Percentiles rank a stretch among this genome's conserved stretches.
Conservation (phyloP, 331 rosid species). For the Acacia pycnantha region DNA sequence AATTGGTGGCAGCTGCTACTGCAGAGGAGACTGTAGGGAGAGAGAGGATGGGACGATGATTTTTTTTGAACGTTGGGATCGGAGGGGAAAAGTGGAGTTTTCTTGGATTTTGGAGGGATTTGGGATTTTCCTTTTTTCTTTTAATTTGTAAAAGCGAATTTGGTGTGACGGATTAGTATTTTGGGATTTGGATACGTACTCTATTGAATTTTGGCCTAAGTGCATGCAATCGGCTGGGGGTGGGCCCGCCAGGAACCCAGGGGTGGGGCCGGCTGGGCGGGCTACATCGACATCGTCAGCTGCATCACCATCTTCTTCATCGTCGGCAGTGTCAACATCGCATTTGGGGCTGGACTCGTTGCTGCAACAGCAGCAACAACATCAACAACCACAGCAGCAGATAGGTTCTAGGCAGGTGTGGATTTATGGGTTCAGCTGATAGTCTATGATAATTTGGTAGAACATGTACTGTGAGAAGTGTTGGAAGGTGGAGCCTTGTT, state of each 20-base stretch:
- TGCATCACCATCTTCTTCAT: conserved; percentile 81
- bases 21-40: conserved; percentile 26
- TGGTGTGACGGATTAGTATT: conserved; percentile 35
- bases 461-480: conserved; percentile 28
- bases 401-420: conserved; percentile 86
- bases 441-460: conserved; percentile 36
- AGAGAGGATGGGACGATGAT: conserved; percentile 30
- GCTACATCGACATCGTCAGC: conserved; percentile 66
- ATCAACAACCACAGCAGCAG: conserved; percentile 44
- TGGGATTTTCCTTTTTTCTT: conserved; percentile 20
- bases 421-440: conserved; percentile 30
- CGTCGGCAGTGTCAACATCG: conserved; percentile 76
- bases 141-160: not conserved
- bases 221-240: conserved; percentile 85
- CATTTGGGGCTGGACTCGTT: conserved; percentile 68
- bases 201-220: conserved; percentile 45
- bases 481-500: conserved; percentile 26
- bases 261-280: conserved; percentile 58
- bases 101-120: conserved; percentile 44
- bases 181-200: conserved; percentile 22
- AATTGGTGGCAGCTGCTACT: conserved; percentile 36
- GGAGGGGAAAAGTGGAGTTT: conserved; percentile 54
- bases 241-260: conserved; percentile 76
- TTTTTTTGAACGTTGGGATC: conserved; percentile 86
- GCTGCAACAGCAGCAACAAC: conserved; percentile 55